Base-by-base conservation (phyloP, 2,329 filamentous ascomycete genomes). In the Sclerotinia spermophila region DNA sequence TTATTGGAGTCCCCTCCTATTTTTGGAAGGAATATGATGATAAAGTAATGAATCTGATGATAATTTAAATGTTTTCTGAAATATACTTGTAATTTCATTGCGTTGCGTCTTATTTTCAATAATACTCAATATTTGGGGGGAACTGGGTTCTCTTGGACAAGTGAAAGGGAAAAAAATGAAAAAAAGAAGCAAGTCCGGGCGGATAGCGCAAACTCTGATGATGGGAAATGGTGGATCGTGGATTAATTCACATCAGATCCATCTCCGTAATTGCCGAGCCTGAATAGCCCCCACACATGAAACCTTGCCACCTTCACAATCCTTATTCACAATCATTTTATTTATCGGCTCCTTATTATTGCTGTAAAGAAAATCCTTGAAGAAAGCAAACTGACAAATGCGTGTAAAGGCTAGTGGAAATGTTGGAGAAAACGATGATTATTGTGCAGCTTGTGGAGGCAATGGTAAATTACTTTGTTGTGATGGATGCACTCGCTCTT, bases 401-500 rank as follows among this genome's bases (percentile, higher is more conserved):
- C 68, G 71, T 73, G 64, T 55, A 68, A 56, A 71, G 69, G 79
- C 42, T 69, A 79, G 86, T 84, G 84, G 87, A 75, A 79, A 42
- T 68, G 79, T 86, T 84, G 84, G 87, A 75, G 91, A 97, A 73
- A 97, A 97, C 80, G 93, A 96, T 80, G 95, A 98, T 80, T 91
- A 91, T 78, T 99, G 95, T 83, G 90, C 90, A 73, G 89, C 93
- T 60, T 99, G 96, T 82, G 89, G 90, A 77, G 92, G 91, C 74
- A 91, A 89, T 75, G 95, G 95, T 71, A 89, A 93, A 76, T 87
- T 99, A 73, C 86, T 98, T 74, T 97, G 94, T 82, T 99, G 96
- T 81, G 96, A 98, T 82, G 92, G 92, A 73, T 99, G 96, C 82
- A 88, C 90, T 72, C 89, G 93, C 75, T 93, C 94, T 8, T 97